These are phyloP conservation scores for Aspergillus piperis DNA, from an alignment of 2,329 filamentous ascomycete species.

Conservation along the genomic window DNA sequence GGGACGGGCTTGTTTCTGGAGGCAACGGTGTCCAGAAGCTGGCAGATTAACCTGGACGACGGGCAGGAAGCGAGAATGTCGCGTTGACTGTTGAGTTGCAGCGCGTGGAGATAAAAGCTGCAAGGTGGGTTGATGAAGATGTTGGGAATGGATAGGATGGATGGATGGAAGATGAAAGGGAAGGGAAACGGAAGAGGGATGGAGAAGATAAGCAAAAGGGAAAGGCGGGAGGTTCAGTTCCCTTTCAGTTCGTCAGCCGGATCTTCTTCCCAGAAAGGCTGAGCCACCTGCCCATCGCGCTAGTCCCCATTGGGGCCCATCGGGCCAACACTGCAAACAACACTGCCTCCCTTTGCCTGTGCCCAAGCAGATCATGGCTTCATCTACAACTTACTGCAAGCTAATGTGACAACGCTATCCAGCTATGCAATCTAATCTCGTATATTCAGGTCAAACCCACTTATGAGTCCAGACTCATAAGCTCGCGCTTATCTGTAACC, in stretches of 20 bases:
- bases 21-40: slow-evolving; percentile 3
- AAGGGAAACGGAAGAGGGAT: slow-evolving; percentile 13
- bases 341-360: slow-evolving; percentile 5
- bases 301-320: slow-evolving; percentile 28
- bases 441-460: not conserved
- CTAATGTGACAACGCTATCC: not conserved
- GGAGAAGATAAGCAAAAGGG: slow-evolving; percentile 13
- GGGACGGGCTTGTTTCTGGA: not conserved
- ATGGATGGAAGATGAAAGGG: slow-evolving; percentile 10
- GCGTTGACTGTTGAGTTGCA: not conserved
- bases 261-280: slow-evolving; percentile 11
- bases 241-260: no score
- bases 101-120: slow-evolving; percentile 16
- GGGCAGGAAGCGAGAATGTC: slow-evolving; percentile 1
- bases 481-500: not conserved
- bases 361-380: not conserved
- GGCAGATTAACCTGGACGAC: slow-evolving; percentile 1
- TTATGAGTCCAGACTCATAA: not conserved
- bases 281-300: slow-evolving; percentile 10
- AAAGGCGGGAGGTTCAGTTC: slow-evolving; percentile 13
- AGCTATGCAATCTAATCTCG: not conserved
- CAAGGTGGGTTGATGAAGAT: slow-evolving; percentile 16
- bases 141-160: slow-evolving; percentile 2
- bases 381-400: not conserved
- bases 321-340: slow-evolving; percentile 12